Evolutionary conservation across 2,329 filamentous ascomycete genomes (phyloP), one percentile per base, ranked within the genome.

Genomic region (Cordyceps cicadae): DNA sequence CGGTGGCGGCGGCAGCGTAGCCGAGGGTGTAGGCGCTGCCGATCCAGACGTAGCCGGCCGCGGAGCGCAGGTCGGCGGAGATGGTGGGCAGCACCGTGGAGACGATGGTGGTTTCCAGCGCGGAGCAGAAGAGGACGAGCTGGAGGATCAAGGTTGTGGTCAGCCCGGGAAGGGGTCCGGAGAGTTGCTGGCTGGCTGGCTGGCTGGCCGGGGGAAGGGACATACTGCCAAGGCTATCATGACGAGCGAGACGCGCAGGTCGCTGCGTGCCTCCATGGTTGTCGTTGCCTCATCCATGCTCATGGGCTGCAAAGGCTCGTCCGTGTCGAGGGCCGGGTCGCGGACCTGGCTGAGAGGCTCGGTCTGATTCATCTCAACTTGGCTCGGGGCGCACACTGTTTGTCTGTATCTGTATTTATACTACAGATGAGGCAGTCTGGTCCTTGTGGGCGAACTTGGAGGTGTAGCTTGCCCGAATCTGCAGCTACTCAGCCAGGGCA

Each of bases 1-100:
- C 82, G 1, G 86, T 86, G 0, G 81, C 80, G 0, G 79, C 77
- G 71, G 75, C 82, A 0, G 85, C 83, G 67, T 83, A 84, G 46
- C 83, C 85, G n/a, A 90, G 79, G 5, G 89, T 76, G 67, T 87
- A 90, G 1, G 86, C 82, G 24, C 81, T 82, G 2, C 87, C 87
- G 61, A 90, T 84, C 88, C 87, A 90, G 29, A 83, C 82, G 70
- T 89, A 89, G 14, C 86, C 87, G 5, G 81, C 76, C 1, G 82
- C 81, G 4, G 86, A 87, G 32, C 81, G 69, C 55, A 90, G 79
- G 54, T 86, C 76, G 24, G 71, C 70, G 6, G 80, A 77, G 61
- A 87, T 87, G 3, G 81, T 82, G 0, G 85, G 84, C 32, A 63
- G 62, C 39, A 61, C 64, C 2, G 65, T 62, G 7, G 56, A 57